These are phyloP conservation scores for Neocatenulostroma microsporum DNA, from an alignment of 2,329 filamentous ascomycete genomes.

Conservation along the genomic window DNA sequence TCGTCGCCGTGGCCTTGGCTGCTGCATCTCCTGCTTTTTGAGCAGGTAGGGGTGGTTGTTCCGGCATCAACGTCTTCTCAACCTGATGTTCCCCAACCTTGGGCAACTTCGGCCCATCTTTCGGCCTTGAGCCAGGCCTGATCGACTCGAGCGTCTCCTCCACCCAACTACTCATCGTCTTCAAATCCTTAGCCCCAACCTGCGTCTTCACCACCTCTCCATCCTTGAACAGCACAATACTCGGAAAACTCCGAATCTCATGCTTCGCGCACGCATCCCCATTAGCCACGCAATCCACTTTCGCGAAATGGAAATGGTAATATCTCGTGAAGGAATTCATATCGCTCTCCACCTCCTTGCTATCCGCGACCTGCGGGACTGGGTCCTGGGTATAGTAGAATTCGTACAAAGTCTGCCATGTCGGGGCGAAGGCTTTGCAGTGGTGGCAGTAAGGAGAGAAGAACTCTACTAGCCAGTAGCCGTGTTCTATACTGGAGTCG, in stretches of 20 bases:
- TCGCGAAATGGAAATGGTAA: constrained; percentile 84
- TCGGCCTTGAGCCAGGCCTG: constrained; percentile 71
- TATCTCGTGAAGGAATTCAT: constrained; percentile 66
- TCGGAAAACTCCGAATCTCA: constrained; percentile 63
- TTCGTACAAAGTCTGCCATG: constrained; percentile 88
- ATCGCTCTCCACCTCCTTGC: constrained; percentile 37
- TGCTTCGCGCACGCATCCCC: constrained; percentile 68
- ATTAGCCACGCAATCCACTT: constrained; percentile 76
- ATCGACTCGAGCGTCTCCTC: constrained; percentile 70
- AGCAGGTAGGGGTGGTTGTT: constrained; percentile 6
- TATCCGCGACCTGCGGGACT: constrained; percentile 44
- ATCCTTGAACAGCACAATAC: constrained; percentile 71
- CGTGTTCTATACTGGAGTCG: constrained; percentile 52
- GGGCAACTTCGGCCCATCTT: constrained; percentile 59
- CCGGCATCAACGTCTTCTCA: constrained; percentile 25
- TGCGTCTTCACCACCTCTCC: constrained; percentile 59
- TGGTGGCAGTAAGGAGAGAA: constrained; percentile 54
- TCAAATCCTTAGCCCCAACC: constrained; percentile 60
- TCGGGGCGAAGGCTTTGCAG: constrained; percentile 71
- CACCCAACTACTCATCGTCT: constrained; percentile 58
- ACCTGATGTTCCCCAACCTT: constrained; percentile 55
- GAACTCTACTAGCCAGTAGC: constrained; percentile 57
- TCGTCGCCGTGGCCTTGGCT: constrained; percentile 18
- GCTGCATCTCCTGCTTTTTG: constrained; percentile 16
- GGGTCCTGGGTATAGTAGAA: constrained; percentile 87